Evolutionary conservation across 2,329 filamentous ascomycete species (phyloP).

Genomic region (Gaeumannomyces tritici): DNA sequence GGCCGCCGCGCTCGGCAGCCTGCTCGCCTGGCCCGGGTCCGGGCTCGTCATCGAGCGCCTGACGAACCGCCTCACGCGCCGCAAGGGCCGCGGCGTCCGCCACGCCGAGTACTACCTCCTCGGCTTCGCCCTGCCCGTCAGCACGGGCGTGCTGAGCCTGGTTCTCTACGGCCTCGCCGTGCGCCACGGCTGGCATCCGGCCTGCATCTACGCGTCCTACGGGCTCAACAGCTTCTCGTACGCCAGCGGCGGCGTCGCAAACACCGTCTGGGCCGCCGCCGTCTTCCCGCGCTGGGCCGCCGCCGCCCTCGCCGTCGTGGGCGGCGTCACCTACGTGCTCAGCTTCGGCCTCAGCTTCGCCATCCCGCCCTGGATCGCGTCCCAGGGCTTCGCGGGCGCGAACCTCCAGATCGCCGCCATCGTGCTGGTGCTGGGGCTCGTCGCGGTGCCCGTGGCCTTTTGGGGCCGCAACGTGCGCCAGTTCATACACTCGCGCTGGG

Average conservation of each 20-base stretch:
- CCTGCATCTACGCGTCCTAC: conserved; percentile 9
- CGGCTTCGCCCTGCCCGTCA: conserved; percentile 13
- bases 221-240: conserved; percentile 13
- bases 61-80: conserved; percentile 13
- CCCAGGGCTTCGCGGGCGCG: conserved; percentile 6
- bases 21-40: conserved; percentile 10
- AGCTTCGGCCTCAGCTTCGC: conserved; percentile 10
- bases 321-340: conserved; percentile 10
- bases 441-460: conserved; percentile 15
- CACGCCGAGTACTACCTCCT: conserved; percentile 17
- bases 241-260: conserved; percentile 11
- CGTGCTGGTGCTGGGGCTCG: conserved; percentile 11
- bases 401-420: conserved; percentile 9
- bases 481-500: conserved; percentile 15
- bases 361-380: conserved; percentile 8
- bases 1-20: conserved; percentile 8
- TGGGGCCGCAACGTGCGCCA: conserved; percentile 17
- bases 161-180: conserved; percentile 11
- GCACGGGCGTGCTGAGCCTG: conserved; percentile 11
- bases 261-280: conserved; percentile 16
- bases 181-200: conserved; percentile 4
- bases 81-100: conserved; percentile 14
- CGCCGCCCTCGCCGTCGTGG: conserved; percentile 11
- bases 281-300: conserved; percentile 17
- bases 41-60: conserved; percentile 10